Evolutionary conservation across 306 rosid genomes (phyloP).

Genomic region (Bauhinia variegata): DNA sequence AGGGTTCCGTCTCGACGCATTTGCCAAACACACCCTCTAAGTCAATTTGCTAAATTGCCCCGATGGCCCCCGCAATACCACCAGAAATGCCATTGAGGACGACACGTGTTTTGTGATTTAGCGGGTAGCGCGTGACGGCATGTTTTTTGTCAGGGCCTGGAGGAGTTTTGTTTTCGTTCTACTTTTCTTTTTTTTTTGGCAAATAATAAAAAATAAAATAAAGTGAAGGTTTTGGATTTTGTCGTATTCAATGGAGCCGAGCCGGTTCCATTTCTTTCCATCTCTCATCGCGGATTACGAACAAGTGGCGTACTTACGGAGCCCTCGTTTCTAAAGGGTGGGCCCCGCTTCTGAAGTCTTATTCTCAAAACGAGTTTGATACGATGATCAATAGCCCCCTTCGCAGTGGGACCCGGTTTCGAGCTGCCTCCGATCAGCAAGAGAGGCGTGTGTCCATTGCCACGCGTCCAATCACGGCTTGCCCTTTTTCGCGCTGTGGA

Average conservation of each 20-base stretch:
- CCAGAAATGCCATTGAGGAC: conserved; percentile 41
- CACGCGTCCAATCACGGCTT: conserved; percentile 39
- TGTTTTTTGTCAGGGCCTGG: conserved; percentile 62
- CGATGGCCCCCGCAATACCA: background rate
- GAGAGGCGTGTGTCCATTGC: background rate
- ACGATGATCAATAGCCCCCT: conserved; percentile 48
- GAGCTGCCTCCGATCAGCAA: conserved; percentile 29
- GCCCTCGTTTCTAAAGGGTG: conserved; percentile 26
- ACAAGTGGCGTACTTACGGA: conserved; percentile 48
- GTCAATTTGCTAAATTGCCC: conserved; percentile 37
- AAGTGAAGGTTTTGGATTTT: conserved; percentile 49
- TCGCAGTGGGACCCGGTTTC: conserved; percentile 25
- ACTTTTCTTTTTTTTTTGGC: background rate
- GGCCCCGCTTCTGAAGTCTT: conserved; percentile 41
- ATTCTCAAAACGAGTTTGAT: conserved; percentile 48
- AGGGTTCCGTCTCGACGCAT: conserved; percentile 51
- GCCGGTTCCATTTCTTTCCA: conserved; percentile 26
- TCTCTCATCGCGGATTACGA: conserved; percentile 31
- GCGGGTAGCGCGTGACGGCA: conserved; percentile 63
- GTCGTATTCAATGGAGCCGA: conserved; percentile 61
- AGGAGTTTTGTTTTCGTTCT: background rate
- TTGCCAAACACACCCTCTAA: conserved; percentile 29
- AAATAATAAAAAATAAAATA: background rate
- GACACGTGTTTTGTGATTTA: conserved; percentile 71
- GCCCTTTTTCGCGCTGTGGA: background rate